A percentile compares a stretch with the other conserved stretches of the same genome.
These are phyloP conservation scores for Citrus australasica DNA, from an alignment of 345 rosid species.

Conservation along the genomic window DNA sequence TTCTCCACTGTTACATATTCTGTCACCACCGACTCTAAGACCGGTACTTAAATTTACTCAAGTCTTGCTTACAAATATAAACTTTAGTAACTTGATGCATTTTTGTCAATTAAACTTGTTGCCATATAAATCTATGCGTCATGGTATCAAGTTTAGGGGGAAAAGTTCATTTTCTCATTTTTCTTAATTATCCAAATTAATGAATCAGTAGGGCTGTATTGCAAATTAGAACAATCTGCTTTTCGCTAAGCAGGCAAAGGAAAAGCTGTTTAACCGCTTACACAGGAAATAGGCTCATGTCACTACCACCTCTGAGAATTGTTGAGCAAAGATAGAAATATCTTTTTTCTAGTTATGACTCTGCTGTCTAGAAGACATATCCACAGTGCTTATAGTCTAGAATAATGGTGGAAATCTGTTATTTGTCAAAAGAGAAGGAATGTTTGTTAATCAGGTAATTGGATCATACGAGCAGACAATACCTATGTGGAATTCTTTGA, in stretches of 20 bases:
- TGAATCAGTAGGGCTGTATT: not conserved
- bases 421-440: not conserved
- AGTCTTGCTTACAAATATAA: not conserved
- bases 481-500: not conserved
- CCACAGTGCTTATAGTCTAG: not conserved
- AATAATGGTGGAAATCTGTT: not conserved
- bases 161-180: not conserved
- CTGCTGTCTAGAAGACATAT: not conserved
- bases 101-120: not conserved
- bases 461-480: not conserved
- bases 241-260: not conserved
- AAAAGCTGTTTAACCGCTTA: not conserved
- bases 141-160: not conserved
- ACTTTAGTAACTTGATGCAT: not conserved
- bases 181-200: not conserved
- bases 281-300: not conserved
- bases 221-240: not conserved
- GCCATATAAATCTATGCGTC: not conserved
- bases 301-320: not conserved
- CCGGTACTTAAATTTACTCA: constrained; percentile 48
- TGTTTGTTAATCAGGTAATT: not conserved
- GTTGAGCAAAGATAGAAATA: not conserved
- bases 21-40: constrained; percentile 78
- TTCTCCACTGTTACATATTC: constrained; percentile 71
- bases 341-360: not conserved